A percentile compares a stretch with the other conserved stretches of the same genome.
Evolutionary conservation across 2,329 filamentous ascomycete genomes (phyloP).

Genomic region (Alternaria rosae): DNA sequence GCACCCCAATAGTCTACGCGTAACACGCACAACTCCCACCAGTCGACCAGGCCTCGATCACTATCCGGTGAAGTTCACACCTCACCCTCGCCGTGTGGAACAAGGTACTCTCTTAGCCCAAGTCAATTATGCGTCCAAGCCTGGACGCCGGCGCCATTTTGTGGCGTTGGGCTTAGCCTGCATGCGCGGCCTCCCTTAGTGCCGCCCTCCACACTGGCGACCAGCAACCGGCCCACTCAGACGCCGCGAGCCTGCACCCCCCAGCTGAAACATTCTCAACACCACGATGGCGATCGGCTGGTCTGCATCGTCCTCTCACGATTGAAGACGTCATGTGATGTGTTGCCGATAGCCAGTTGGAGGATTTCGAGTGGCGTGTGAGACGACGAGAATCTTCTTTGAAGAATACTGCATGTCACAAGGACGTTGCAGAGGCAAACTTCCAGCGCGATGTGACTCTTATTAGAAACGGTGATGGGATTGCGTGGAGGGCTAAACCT

Average conservation of each 20-base stretch:
- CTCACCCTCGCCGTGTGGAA: constrained; percentile 12
- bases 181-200: background rate
- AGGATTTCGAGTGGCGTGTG: rapidly evolving
- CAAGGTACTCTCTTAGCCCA: constrained; percentile 17
- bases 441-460: background rate
- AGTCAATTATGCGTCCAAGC: constrained; percentile 7
- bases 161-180: constrained; percentile 4
- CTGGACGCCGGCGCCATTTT: constrained; percentile 10
- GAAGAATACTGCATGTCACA: background rate
- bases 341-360: background rate
- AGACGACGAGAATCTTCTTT: background rate
- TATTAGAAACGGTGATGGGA: constrained; percentile 3
- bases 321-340: constrained; percentile 11
- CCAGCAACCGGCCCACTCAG: constrained; percentile 16
- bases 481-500: constrained; percentile 6
- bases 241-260: constrained; percentile 20
- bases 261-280: constrained; percentile 45
- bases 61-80: constrained; percentile 8
- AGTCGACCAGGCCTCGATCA: constrained; percentile 1
- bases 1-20: background rate
- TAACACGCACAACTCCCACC: background rate
- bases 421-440: background rate
- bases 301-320: background rate
- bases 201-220: constrained; percentile 12
- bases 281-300: constrained; percentile 32